These are phyloP conservation scores for Telopea speciosissima DNA, from an alignment of 177 flowering plant species.

Conservation along the genomic window DNA sequence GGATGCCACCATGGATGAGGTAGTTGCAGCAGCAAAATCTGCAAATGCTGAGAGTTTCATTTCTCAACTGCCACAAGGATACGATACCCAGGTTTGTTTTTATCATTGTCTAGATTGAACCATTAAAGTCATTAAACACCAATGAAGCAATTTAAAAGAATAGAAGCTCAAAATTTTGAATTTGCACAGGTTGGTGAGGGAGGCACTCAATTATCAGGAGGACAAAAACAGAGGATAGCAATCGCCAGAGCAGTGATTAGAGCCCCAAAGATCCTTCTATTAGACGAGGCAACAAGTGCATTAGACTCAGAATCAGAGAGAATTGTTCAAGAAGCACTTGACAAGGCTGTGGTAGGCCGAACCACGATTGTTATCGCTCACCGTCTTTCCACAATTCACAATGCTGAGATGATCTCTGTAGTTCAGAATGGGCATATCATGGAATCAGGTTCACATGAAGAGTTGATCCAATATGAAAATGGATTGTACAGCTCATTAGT, in stretches of 20 bases:
- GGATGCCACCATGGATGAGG: neutral
- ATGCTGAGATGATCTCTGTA: slow-evolving; percentile 68
- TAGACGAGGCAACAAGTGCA: slow-evolving; percentile 91
- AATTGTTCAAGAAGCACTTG: slow-evolving; percentile 75
- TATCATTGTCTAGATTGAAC: too few species aligned
- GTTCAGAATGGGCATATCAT: slow-evolving; percentile 56
- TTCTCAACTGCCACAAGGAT: neutral
- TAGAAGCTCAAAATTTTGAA: neutral
- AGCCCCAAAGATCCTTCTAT: slow-evolving; percentile 61
- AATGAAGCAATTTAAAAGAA: neutral
- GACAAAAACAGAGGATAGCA: slow-evolving; percentile 88
- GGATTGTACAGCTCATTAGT: slow-evolving; percentile 63
- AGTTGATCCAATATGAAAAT: slow-evolving; percentile 33
- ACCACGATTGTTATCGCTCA: slow-evolving; percentile 82
- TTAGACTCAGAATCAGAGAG: slow-evolving; percentile 80
- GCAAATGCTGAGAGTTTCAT: slow-evolving; percentile 25
- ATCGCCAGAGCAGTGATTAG: slow-evolving; percentile 75
- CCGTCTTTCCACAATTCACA: slow-evolving; percentile 75
- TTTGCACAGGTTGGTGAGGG: slow-evolving; percentile 72
- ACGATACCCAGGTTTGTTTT: slow-evolving; percentile 1
- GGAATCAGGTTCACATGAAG: slow-evolving; percentile 68
- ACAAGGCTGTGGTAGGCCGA: slow-evolving; percentile 63
- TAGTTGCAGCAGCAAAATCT: slow-evolving; percentile 40
- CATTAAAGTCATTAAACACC: neutral
- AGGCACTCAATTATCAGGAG: slow-evolving; percentile 88